Percentiles rank a stretch among this genome's conserved stretches.
These are phyloP conservation scores for Lasiosphaeriaceae sp. DNA, from an alignment of 495 filamentous ascomycete genomes.

Conservation along the genomic window DNA sequence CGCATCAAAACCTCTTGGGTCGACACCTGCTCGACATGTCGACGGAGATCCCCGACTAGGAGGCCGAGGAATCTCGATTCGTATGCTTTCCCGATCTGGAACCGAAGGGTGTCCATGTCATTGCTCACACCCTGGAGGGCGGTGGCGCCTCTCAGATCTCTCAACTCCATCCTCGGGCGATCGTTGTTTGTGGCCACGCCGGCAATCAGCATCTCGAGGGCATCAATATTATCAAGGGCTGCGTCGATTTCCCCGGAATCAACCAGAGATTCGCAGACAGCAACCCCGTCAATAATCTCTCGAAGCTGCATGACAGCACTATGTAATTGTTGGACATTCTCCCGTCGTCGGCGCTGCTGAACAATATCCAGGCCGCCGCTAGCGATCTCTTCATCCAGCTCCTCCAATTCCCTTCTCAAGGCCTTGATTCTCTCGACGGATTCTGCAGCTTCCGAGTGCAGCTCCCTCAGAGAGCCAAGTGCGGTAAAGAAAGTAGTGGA, in stretches of 20 bases:
- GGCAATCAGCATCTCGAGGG: conserved; percentile 71
- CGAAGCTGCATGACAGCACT: conserved; percentile 80
- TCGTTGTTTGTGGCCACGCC: conserved; percentile 48
- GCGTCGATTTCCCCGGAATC: conserved; percentile 76
- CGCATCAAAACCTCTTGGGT: conserved; percentile 69
- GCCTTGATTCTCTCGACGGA: conserved; percentile 83
- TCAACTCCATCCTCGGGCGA: conserved; percentile 30
- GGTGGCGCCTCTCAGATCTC: conserved; percentile 73
- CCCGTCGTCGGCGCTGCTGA: conserved; percentile 70
- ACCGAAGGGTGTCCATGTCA: conserved; percentile 69
- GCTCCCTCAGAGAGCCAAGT: conserved; percentile 80
- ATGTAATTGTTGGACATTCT: conserved; percentile 80
- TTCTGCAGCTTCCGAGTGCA: conserved; percentile 89
- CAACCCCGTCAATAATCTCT: conserved; percentile 69
- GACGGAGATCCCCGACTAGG: conserved; percentile 72
- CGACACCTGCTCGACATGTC: conserved; percentile 77
- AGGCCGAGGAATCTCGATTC: conserved; percentile 76
- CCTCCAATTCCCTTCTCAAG: conserved; percentile 71
- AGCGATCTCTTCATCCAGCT: conserved; percentile 84
- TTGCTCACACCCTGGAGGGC: conserved; percentile 76
- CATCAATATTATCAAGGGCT: conserved; percentile 71
- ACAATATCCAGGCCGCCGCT: conserved; percentile 82
- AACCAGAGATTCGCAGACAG: conserved; percentile 73
- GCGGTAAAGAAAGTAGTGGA: conserved; percentile 97
- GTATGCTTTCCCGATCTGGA: conserved; percentile 80